phyloP scores from a whole-genome alignment of 2,329 filamentous ascomycete genomes.

The Sporothrix pseudoabietina region DNA sequence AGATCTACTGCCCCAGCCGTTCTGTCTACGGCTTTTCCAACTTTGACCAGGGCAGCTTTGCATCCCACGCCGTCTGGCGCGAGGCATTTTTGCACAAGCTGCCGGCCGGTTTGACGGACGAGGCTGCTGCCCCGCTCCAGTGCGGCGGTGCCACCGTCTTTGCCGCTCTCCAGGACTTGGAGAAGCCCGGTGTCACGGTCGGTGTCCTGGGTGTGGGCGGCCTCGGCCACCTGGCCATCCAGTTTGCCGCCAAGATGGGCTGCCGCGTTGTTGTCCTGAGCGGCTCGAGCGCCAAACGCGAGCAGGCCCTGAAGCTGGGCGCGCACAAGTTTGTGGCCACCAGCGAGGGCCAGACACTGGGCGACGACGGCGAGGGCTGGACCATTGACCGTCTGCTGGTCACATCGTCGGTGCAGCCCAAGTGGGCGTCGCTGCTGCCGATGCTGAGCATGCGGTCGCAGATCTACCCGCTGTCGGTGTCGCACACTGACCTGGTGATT shows the following conservation, averaged over 20 bases:
- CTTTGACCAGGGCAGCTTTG: conserved; percentile 19
- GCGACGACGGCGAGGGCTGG: conserved; percentile 17
- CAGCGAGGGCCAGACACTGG: conserved; percentile 15
- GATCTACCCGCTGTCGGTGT: conserved; percentile 21
- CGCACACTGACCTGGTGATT: neutral
- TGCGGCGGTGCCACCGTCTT: conserved; percentile 21
- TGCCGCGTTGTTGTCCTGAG: conserved; percentile 19
- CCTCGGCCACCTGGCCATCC: conserved; percentile 18
- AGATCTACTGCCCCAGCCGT: conserved; percentile 4
- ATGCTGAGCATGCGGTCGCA: conserved; percentile 20
- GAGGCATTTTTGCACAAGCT: conserved; percentile 20
- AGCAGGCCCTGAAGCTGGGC: conserved; percentile 12
- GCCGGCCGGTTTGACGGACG: conserved; percentile 1
- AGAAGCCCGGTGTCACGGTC: neutral
- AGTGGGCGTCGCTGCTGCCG: conserved; percentile 12
- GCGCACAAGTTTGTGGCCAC: conserved; percentile 24
- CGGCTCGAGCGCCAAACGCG: neutral
- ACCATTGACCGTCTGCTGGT: conserved; percentile 19
- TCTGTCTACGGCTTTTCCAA: neutral
- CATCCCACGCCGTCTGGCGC: conserved; percentile 10
- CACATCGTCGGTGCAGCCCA: conserved; percentile 17
- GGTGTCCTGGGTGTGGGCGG: conserved; percentile 14
- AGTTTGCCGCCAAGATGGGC: conserved; percentile 24
- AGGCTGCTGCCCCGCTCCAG: conserved; percentile 17
- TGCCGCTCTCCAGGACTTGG: neutral